Evolutionary conservation across 768 basidiomycete genomes (phyloP).

Genomic region (Holtermanniella nyarrowii): DNA sequence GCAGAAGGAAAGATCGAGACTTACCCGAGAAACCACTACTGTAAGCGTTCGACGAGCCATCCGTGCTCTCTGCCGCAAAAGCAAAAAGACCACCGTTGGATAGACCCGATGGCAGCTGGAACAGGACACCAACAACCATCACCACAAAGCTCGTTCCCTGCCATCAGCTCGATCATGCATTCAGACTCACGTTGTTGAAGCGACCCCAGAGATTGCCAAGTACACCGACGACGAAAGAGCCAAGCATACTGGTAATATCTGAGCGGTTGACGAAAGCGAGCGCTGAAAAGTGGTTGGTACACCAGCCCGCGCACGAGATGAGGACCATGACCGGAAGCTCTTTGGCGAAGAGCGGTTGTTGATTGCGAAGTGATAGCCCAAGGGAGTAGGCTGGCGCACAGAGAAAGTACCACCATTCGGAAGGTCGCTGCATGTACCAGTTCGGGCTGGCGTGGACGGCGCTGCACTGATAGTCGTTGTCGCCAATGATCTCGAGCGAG

Average conservation of each 20-base stretch:
- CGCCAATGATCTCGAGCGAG: slow-evolving; percentile 44
- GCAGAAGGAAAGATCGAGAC: neutral
- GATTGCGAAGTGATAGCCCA: slow-evolving; percentile 40
- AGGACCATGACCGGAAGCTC: slow-evolving; percentile 46
- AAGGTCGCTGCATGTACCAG: slow-evolving; percentile 67
- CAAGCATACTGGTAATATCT: slow-evolving; percentile 70
- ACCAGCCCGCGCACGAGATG: slow-evolving; percentile 64
- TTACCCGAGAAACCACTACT: slow-evolving; percentile 48
- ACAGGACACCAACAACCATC: slow-evolving; percentile 69
- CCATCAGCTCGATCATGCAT: neutral
- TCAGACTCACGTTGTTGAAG: slow-evolving; percentile 51
- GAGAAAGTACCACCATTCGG: slow-evolving; percentile 54
- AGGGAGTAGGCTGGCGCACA: slow-evolving; percentile 42
- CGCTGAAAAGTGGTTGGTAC: slow-evolving; percentile 60
- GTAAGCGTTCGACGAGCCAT: slow-evolving; percentile 46
- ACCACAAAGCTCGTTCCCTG: slow-evolving; percentile 58
- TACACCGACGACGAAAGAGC: slow-evolving; percentile 71
- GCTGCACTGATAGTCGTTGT: slow-evolving; percentile 54
- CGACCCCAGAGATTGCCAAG: slow-evolving; percentile 68
- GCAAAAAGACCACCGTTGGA: slow-evolving; percentile 68
- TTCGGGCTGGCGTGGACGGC: slow-evolving; percentile 52
- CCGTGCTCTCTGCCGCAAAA: slow-evolving; percentile 32
- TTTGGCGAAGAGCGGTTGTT: slow-evolving; percentile 41
- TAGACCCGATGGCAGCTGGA: slow-evolving; percentile 75
- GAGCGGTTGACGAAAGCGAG: slow-evolving; percentile 54